phyloP scores from a whole-genome alignment of 257 asterid genomes.

The Solanum stenotomum region DNA sequence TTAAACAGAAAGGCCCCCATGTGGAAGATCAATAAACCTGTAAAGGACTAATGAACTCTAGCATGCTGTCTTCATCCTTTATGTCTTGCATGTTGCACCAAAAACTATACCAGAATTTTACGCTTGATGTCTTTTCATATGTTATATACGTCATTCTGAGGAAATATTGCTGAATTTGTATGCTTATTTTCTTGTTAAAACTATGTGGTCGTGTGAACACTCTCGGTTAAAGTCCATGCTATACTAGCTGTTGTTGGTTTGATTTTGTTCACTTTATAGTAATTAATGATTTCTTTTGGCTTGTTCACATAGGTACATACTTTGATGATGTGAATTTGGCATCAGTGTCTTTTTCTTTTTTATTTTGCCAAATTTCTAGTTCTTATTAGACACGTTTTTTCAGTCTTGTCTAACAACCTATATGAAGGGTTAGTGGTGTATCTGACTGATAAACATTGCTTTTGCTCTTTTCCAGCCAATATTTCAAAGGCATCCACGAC shows the following conservation, averaged over 20 bases:
- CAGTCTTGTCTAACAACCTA: neutral
- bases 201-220: neutral
- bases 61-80: neutral
- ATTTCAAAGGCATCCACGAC: constrained; percentile 84
- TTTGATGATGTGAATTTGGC: neutral
- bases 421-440: neutral
- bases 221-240: neutral
- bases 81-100: neutral
- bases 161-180: neutral
- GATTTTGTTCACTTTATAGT: neutral
- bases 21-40: neutral
- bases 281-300: neutral
- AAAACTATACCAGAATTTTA: neutral
- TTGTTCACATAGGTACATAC: neutral
- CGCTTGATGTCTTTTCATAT: neutral
- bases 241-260: neutral
- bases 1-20: neutral
- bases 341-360: neutral
- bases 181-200: neutral
- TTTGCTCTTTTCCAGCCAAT: constrained; percentile 56
- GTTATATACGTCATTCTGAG: neutral
- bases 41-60: neutral
- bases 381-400: neutral
- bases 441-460: neutral
- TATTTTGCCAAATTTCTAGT: neutral